Base-by-base conservation (phyloP, 208 protist genomes). In the Leishmania aethiopica region DNA sequence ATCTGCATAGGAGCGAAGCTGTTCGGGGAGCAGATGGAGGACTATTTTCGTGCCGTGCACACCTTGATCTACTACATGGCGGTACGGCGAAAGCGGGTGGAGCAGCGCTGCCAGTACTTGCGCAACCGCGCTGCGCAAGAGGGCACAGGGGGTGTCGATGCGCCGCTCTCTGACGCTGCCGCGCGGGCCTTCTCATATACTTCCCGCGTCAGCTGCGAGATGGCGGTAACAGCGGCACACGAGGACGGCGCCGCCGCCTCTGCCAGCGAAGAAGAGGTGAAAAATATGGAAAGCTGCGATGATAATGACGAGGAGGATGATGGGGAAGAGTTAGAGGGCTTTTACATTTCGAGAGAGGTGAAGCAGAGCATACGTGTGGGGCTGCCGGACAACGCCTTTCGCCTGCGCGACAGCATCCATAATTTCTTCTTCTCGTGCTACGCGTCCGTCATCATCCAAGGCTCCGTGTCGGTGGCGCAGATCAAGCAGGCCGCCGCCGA, bases 401-500 rank as follows among this genome's bases (percentile, higher is more conserved):
- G 75, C 0, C 11, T 60, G 3, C 60, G 74, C 5, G 15, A 53
- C 66, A 32, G 6, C 51, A 37, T 51, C 32, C 0, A 77, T 51
- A 70, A 42, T 11, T 80, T 71, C 37, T 80, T 84, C 42, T 80
- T 84, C 40, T 64, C 37, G 11, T 45, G 73, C 40, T 84, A 84
- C 37, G 67, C 67, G 22, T 60, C 81, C 1, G 25, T 77, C 8
- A 25, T 77, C 3, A 42, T 84, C 40, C 75, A 70, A 19, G 17
- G 60, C 28, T 64, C 42, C 49, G 51, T 76, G 25, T 49, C 51
- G 7, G 32, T 77, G 35, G n/a, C n/a, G 15, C 28, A 60, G 11
- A 3, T 40, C 49, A 53, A 60, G 49, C 72, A 13, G 13, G n/a
- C 22, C 0, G 47, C 6, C 0, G 32, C 3, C 4, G 47, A 76